These are phyloP conservation scores for Rhododendron molle DNA, from an alignment of 148 eudicot genomes.

Conservation along the genomic window DNA sequence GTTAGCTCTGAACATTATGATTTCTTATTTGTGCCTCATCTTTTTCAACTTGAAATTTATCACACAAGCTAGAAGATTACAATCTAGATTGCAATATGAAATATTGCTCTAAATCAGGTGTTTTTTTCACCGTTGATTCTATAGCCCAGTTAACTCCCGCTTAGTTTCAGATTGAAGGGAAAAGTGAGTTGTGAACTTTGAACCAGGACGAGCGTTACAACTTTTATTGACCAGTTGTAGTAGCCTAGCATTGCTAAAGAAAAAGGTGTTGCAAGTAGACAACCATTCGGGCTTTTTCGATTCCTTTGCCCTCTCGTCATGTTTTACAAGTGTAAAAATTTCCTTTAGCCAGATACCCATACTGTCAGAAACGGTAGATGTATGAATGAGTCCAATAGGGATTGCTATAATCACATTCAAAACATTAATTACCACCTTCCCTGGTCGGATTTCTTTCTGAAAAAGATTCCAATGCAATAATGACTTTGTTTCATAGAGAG, in stretches of 20 bases:
- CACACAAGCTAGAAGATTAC: not conserved
- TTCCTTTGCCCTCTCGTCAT: conserved; percentile 7
- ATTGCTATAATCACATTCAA: conserved; percentile 12
- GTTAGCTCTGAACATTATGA: not conserved
- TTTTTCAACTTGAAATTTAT: not conserved
- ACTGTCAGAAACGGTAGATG: conserved; percentile 8
- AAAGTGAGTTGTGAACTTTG: conserved; percentile 1
- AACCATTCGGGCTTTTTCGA: not conserved
- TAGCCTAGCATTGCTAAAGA: not conserved
- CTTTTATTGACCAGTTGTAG: not conserved
- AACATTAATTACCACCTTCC: conserved; percentile 17
- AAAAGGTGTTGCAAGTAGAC: not conserved
- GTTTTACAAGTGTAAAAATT: conserved; percentile 6
- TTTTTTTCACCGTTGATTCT: not conserved
- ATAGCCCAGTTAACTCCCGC: not conserved
- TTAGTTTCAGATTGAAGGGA: conserved; percentile 2
- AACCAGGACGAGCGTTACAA: conserved; percentile 4
- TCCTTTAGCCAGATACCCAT: not conserved
- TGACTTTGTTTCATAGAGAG: not conserved
- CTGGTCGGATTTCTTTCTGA: conserved; percentile 2
- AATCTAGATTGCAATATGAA: not conserved
- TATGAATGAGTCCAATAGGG: conserved; percentile 12
- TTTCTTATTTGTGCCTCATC: not conserved
- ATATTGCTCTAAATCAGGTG: not conserved
- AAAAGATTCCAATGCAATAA: not conserved